These are phyloP conservation scores for Anisogramma anomala DNA, from an alignment of 2,329 filamentous ascomycete species.

Conservation along the genomic window DNA sequence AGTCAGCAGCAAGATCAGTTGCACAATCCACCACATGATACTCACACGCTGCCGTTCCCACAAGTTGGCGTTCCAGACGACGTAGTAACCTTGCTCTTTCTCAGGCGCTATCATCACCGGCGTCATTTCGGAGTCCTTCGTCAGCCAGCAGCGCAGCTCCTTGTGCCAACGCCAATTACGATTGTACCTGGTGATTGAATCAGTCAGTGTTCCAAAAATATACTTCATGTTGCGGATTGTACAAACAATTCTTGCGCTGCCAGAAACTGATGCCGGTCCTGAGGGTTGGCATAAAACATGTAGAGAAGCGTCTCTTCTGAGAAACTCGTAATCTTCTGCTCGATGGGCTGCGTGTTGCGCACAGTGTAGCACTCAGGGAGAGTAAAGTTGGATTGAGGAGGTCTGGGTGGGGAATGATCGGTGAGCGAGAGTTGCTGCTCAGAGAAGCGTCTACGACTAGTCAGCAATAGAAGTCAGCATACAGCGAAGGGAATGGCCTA, in stretches of 20 bases:
- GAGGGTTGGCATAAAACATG: conserved; percentile 58
- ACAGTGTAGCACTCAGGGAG: conserved; percentile 57
- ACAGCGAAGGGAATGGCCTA: conserved; percentile 27
- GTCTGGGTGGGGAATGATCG: conserved; percentile 47
- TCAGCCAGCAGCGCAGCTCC: conserved; percentile 54
- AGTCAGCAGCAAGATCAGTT: conserved; percentile 12
- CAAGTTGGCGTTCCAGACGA: conserved; percentile 51
- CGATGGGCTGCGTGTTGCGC: conserved; percentile 52
- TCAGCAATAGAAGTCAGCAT: conserved; percentile 11
- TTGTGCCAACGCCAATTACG: conserved; percentile 61
- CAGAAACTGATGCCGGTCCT: conserved; percentile 51
- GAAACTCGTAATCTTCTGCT: conserved; percentile 54
- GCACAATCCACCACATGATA: conserved; percentile 12
- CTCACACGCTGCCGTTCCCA: conserved; percentile 55
- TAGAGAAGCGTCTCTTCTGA: conserved; percentile 59
- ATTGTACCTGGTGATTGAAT: conserved; percentile 34
- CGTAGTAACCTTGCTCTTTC: conserved; percentile 54
- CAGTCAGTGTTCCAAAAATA: background rate
- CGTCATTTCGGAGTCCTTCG: conserved; percentile 55
- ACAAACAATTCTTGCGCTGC: conserved; percentile 52
- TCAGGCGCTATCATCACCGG: conserved; percentile 46
- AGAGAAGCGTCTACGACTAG: conserved; percentile 36
- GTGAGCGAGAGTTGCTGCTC: conserved; percentile 51
- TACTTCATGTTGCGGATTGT: background rate
- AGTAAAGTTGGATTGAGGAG: conserved; percentile 43